Evolutionary conservation across 179 eudicot species (phyloP).

Genomic region (Drosera spatulata): DNA sequence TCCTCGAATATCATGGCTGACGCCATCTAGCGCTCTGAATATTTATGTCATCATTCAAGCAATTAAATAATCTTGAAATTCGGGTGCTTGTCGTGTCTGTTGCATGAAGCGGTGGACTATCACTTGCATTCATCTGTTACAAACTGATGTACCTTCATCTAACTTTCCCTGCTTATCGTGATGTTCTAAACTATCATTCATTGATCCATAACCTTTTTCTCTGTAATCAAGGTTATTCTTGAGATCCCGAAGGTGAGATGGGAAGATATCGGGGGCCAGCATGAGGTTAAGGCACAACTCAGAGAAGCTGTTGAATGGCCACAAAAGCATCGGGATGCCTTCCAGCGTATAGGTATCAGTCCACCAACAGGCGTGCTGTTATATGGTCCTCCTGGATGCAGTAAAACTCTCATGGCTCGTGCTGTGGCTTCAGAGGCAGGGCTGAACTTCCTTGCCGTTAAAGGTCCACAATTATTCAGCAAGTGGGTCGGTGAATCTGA

Average conservation of each 20-base stretch:
- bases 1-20: too few relatives aligned
- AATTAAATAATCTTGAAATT: too few relatives aligned
- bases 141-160: too few relatives aligned
- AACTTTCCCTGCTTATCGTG: too few relatives aligned
- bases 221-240: slow-evolving; percentile 48
- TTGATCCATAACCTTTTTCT: neutral
- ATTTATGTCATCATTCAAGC: too few relatives aligned
- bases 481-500: slow-evolving; percentile 99
- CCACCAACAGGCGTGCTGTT: slow-evolving; percentile 84
- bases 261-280: slow-evolving; percentile 96
- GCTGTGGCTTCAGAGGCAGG: slow-evolving; percentile 96
- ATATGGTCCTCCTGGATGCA: slow-evolving; percentile 99
- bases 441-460: slow-evolving; percentile 85
- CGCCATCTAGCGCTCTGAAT: too few relatives aligned
- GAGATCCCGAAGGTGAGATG: slow-evolving; percentile 88
- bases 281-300: slow-evolving; percentile 76
- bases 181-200: neutral
- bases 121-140: too few relatives aligned
- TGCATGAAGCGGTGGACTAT: too few relatives aligned
- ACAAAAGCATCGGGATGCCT: slow-evolving; percentile 79
- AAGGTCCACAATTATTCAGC: slow-evolving; percentile 96
- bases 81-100: too few relatives aligned
- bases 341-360: slow-evolving; percentile 66
- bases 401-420: slow-evolving; percentile 96
- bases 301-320: slow-evolving; percentile 99